These are phyloP conservation scores for Prunus davidiana DNA, from an alignment of 306 rosid species.

Conservation along the genomic window DNA sequence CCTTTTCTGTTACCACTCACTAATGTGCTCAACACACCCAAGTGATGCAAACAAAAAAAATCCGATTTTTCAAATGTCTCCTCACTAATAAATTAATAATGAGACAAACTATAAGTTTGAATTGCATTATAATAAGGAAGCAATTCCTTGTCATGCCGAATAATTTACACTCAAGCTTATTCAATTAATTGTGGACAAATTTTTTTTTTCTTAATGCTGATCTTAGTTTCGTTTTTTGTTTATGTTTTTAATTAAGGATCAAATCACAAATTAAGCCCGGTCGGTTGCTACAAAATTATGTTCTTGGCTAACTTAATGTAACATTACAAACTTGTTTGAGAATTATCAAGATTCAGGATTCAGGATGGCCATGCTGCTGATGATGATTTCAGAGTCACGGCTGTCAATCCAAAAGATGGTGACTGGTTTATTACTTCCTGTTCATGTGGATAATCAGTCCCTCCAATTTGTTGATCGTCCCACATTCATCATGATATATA, in stretches of 20 bases:
- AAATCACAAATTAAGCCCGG: neutral
- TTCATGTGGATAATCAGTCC: neutral
- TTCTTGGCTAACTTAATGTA: neutral
- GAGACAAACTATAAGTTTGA: neutral
- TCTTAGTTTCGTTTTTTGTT: neutral
- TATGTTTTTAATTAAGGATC: neutral
- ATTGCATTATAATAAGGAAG: neutral
- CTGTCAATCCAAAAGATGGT: neutral
- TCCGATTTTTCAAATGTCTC: neutral
- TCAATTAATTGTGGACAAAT: neutral
- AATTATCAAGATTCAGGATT: too few species aligned
- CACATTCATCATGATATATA: neutral
- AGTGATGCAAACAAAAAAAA: neutral
- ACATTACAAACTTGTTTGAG: too few species aligned
- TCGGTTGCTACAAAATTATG: neutral
- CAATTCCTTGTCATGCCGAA: neutral
- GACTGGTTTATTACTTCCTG: neutral
- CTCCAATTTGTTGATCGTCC: neutral
- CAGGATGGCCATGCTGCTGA: neutral
- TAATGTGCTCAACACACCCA: neutral
- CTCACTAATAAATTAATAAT: neutral
- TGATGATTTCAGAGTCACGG: neutral
- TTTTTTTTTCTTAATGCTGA: neutral
- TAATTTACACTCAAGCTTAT: neutral
- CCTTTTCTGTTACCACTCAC: neutral